A percentile compares a stretch with the other conserved stretches of the same genome.
Conservation (phyloP, 345 rosid genomes). For the Syzygium oleosum region DNA sequence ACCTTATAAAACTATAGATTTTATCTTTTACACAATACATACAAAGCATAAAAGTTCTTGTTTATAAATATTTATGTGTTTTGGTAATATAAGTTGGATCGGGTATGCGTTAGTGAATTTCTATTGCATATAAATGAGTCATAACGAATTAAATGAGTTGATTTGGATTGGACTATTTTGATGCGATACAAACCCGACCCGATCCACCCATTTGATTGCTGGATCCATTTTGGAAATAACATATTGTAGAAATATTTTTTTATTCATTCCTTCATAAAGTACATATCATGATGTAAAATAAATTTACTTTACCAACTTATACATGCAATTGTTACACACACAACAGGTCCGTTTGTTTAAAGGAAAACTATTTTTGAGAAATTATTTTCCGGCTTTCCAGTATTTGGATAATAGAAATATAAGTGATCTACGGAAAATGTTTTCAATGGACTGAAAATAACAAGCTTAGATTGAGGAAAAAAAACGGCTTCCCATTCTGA, state of each 20-base stretch:
- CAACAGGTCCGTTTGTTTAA: background rate
- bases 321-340: background rate
- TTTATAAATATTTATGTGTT: background rate
- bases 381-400: rapidly evolving
- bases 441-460: background rate
- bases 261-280: background rate
- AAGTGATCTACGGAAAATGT: background rate
- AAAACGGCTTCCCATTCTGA: too few species aligned
- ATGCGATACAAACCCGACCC: background rate
- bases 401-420: background rate
- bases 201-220: background rate
- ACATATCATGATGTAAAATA: background rate
- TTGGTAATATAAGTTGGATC: background rate
- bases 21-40: background rate
- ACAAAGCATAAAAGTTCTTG: background rate
- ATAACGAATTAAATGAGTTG: background rate
- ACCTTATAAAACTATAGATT: background rate
- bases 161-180: background rate
- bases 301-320: background rate
- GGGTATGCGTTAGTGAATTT: background rate
- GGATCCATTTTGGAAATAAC: background rate
- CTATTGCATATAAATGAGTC: background rate
- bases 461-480: too few species aligned
- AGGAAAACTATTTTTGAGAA: background rate
- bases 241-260: background rate